These are phyloP conservation scores for Linnemannia zychae DNA, from an alignment of 192 early-diverging fungal species.

Conservation along the genomic window DNA sequence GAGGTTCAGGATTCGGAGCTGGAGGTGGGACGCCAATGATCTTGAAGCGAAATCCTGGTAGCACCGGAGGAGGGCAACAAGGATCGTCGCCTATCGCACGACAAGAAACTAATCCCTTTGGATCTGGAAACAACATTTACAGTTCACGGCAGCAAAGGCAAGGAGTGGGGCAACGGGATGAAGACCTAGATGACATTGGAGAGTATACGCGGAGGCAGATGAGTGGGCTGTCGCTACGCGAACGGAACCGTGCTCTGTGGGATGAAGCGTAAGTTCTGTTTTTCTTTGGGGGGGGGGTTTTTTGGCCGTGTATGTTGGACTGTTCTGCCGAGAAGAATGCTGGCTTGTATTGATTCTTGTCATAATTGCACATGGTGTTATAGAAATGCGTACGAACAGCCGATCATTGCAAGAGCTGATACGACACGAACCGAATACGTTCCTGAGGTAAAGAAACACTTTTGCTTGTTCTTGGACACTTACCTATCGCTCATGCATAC, in stretches of 20 bases:
- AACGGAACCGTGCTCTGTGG: slow-evolving; percentile 38
- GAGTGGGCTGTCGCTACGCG: slow-evolving; percentile 20
- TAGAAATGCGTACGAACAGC: slow-evolving; percentile 42
- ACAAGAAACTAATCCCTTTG: not conserved
- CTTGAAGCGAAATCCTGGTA: slow-evolving; percentile 8
- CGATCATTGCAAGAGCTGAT: slow-evolving; percentile 36
- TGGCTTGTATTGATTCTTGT: too few species aligned
- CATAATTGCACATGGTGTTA: too few species aligned
- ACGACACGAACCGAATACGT: slow-evolving; percentile 47
- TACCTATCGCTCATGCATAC: too few species aligned
- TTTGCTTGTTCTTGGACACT: too few species aligned
- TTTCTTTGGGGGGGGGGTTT: too few species aligned
- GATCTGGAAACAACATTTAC: not conserved
- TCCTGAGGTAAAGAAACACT: slow-evolving; percentile 24
- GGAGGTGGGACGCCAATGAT: not conserved
- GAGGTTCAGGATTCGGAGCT: not conserved
- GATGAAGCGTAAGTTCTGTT: slow-evolving; percentile 33
- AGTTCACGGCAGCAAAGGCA: not conserved
- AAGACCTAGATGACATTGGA: not conserved
- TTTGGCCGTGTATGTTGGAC: not conserved
- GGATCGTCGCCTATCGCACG: not conserved
- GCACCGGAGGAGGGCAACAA: not conserved
- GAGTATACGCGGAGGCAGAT: not conserved
- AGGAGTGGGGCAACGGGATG: not conserved
- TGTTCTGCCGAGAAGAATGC: too few species aligned